Evolutionary conservation across 2,329 filamentous ascomycete genomes (phyloP).

Genomic region (Monilinia fructigena): DNA sequence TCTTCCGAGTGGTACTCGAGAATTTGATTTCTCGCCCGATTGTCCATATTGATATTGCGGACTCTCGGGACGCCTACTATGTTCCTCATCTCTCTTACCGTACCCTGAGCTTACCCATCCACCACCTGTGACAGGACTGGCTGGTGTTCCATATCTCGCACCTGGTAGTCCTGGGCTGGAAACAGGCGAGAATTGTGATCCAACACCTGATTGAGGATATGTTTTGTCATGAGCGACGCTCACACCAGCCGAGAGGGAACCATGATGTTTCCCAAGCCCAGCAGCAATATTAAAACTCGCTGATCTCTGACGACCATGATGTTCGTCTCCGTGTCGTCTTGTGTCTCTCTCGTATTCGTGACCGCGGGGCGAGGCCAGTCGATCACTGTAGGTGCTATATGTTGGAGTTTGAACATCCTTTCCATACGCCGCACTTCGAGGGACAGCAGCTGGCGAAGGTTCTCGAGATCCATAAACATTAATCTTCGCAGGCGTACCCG

Average conservation of each 20-base stretch:
- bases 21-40: conserved; percentile 41
- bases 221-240: conserved; percentile 30
- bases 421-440: conserved; percentile 6
- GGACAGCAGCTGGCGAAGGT: conserved; percentile 3
- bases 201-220: conserved; percentile 22
- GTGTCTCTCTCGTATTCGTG: conserved; percentile 25
- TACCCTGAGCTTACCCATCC: conserved; percentile 12
- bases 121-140: conserved; percentile 8
- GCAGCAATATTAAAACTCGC: conserved; percentile 35
- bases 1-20: conserved; percentile 32
- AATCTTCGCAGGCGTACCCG: conserved; percentile 18
- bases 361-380: conserved; percentile 16
- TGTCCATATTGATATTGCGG: conserved; percentile 44
- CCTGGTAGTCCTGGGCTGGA: conserved; percentile 1
- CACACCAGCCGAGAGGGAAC: conserved; percentile 32
- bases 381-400: conserved; percentile 11
- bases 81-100: conserved; percentile 16
- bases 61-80: conserved; percentile 37
- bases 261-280: conserved; percentile 26
- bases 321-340: conserved; percentile 29
- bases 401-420: conserved; percentile 8
- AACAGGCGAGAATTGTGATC: neutral
- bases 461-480: conserved; percentile 21
- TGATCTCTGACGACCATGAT: conserved; percentile 28
- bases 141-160: conserved; percentile 13